A percentile compares a stretch with the other conserved stretches of the same genome.
Evolutionary conservation across 129 eudicot genomes (phyloP).

Genomic region (Pulicaria dysenterica): DNA sequence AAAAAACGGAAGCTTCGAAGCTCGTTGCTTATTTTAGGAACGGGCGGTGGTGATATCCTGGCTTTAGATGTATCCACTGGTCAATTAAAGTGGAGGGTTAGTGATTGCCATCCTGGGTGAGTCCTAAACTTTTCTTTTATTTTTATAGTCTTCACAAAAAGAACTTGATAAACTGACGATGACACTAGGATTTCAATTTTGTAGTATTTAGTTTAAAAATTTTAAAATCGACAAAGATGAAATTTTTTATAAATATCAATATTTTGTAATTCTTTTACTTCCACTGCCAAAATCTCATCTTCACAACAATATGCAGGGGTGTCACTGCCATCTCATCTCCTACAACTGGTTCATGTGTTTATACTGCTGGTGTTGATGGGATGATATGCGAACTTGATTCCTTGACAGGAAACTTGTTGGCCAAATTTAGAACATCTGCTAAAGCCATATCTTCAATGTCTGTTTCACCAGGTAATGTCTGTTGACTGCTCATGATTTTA

Average conservation of each 20-base stretch:
- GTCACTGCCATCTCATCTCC: constrained; percentile 77
- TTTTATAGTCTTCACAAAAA: no score
- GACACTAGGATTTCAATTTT: background rate
- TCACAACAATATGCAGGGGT: constrained; percentile 56
- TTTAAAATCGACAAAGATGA: background rate
- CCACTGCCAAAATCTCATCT: constrained; percentile 2
- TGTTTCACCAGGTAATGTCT: constrained; percentile 93
- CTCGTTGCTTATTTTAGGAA: constrained; percentile 76
- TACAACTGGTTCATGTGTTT: constrained; percentile 56
- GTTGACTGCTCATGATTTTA: constrained; percentile 4
- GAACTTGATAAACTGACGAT: background rate
- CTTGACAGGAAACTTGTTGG: constrained; percentile 66
- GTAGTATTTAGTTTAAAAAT: background rate
- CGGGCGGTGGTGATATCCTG: constrained; percentile 90
- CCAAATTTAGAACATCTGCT: constrained; percentile 75
- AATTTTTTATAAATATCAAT: background rate
- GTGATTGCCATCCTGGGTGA: constrained; percentile 79
- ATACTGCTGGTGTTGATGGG: constrained; percentile 93
- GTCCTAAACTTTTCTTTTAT: constrained; percentile 16
- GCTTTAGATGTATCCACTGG: constrained; percentile 89
- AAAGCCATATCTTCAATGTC: constrained; percentile 74
- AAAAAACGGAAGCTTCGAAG: constrained; percentile 83
- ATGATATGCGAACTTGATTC: constrained; percentile 84
- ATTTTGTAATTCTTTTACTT: constrained; percentile 5
- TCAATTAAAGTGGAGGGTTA: constrained; percentile 80